A percentile compares a stretch with the other conserved stretches of the same genome.
These are phyloP conservation scores for Leucocoprinus leucothites DNA, from an alignment of 768 basidiomycete genomes.

Conservation along the genomic window DNA sequence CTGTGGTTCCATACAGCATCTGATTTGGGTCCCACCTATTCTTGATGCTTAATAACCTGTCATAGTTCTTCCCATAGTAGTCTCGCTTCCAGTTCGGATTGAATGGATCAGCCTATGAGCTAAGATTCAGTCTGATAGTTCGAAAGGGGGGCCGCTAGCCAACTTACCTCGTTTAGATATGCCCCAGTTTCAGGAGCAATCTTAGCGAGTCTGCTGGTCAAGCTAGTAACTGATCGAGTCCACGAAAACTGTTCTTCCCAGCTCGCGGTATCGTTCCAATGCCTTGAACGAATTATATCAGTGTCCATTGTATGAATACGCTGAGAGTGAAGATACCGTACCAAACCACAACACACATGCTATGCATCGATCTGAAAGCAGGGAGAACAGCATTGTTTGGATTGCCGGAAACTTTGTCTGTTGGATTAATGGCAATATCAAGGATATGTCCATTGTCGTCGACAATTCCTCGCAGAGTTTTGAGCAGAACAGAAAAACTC, in stretches of 20 bases:
- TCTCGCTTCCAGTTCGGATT: slow-evolving; percentile 17
- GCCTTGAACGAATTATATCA: slow-evolving; percentile 4
- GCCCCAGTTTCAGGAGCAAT: slow-evolving; percentile 17
- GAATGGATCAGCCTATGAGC: slow-evolving; percentile 19
- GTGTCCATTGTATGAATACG: no score
- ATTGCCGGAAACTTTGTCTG: slow-evolving; percentile 7
- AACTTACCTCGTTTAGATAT: slow-evolving; percentile 17
- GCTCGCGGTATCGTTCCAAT: slow-evolving; percentile 15
- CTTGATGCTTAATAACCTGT: slow-evolving; percentile 13
- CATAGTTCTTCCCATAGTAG: slow-evolving; percentile 18
- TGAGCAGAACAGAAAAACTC: slow-evolving; percentile 7
- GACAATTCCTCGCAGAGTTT: slow-evolving; percentile 7
- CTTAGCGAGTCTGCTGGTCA: slow-evolving; percentile 10
- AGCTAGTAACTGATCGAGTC: slow-evolving; percentile 10
- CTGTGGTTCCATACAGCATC: slow-evolving; percentile 18
- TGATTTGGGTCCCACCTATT: slow-evolving; percentile 16
- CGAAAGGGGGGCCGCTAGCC: no score
- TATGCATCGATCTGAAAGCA: slow-evolving; percentile 15
- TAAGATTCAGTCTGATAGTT: no score
- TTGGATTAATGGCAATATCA: slow-evolving; percentile 19
- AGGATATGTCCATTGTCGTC: slow-evolving; percentile 13
- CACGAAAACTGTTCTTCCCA: slow-evolving; percentile 12
- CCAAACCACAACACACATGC: slow-evolving; percentile 13
- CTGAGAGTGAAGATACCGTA: not conserved
- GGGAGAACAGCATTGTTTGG: slow-evolving; percentile 17